Evolutionary conservation across 257 asterid species (phyloP).

Genomic region (Solanum chilense): DNA sequence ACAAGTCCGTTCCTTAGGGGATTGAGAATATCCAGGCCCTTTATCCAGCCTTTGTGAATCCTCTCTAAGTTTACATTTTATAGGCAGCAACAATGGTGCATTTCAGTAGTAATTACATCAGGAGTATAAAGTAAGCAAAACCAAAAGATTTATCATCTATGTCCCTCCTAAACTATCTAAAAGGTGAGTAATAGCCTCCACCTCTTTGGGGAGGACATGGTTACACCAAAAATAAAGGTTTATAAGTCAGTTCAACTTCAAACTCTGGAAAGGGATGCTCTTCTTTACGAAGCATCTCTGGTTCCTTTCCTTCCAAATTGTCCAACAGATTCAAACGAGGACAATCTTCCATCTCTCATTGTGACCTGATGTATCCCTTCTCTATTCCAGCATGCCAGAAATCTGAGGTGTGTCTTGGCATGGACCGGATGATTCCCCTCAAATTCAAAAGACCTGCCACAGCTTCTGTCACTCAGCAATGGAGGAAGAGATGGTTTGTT

Average conservation of each 20-base stretch:
- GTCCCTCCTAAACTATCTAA: neutral
- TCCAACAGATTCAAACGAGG: neutral
- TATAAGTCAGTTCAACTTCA: neutral
- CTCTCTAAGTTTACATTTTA: neutral
- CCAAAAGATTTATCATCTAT: neutral
- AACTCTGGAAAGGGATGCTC: neutral
- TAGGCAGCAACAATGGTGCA: neutral
- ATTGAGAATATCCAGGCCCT: neutral
- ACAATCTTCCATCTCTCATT: neutral
- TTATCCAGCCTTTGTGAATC: neutral
- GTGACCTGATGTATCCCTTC: neutral
- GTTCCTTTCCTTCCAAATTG: neutral
- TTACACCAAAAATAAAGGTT: neutral
- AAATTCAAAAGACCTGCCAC: neutral
- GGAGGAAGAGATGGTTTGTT: neutral
- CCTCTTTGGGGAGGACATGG: neutral
- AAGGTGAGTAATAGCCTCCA: neutral
- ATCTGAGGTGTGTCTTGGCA: neutral
- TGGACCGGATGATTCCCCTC: neutral
- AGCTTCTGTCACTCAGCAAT: neutral
- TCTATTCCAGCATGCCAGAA: neutral
- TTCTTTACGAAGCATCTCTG: neutral
- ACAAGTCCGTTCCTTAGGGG: neutral
- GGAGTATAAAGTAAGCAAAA: neutral
- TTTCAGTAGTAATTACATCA: neutral